Percentiles rank a stretch among this genome's conserved stretches.
phyloP scores from a whole-genome alignment of 306 rosid species.

The Styphnolobium japonicum region DNA sequence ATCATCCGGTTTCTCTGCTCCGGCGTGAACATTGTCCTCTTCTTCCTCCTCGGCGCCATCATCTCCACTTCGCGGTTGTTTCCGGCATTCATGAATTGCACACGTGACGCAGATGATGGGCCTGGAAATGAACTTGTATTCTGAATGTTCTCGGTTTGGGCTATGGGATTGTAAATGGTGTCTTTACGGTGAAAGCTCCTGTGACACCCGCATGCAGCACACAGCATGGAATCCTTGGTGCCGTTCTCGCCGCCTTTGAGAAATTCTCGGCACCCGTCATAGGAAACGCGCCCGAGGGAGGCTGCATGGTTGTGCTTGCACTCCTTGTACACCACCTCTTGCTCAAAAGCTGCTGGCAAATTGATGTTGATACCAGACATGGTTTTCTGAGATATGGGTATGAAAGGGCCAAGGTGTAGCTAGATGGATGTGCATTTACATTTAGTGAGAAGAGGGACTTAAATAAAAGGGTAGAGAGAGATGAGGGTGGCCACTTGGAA shows the following conservation, averaged over 20 bases:
- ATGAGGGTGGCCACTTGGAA: neutral
- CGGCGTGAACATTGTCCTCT: neutral
- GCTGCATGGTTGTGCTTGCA: conserved; percentile 19
- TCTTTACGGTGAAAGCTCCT: conserved; percentile 4
- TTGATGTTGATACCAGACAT: neutral
- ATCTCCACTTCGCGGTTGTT: too few relatives aligned
- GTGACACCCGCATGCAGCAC: conserved; percentile 21
- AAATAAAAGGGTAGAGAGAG: neutral
- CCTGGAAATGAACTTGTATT: neutral
- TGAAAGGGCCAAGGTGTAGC: neutral
- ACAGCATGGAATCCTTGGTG: neutral
- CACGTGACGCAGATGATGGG: neutral
- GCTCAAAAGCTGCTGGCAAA: neutral
- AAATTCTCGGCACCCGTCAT: conserved; percentile 19
- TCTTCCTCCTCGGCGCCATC: neutral
- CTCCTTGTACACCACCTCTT: conserved; percentile 3
- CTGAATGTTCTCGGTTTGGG: neutral
- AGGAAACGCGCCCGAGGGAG: neutral
- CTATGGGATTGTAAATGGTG: neutral
- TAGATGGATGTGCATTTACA: neutral
- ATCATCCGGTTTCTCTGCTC: neutral
- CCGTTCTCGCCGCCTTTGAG: neutral
- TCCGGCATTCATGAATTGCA: neutral
- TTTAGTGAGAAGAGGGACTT: neutral
- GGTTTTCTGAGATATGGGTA: neutral